Evolutionary conservation across 225 moss, liverwort and hornwort genomes (phyloP), one percentile per base, ranked within the genome.

Genomic region (Pseudoscleropodium purum): DNA sequence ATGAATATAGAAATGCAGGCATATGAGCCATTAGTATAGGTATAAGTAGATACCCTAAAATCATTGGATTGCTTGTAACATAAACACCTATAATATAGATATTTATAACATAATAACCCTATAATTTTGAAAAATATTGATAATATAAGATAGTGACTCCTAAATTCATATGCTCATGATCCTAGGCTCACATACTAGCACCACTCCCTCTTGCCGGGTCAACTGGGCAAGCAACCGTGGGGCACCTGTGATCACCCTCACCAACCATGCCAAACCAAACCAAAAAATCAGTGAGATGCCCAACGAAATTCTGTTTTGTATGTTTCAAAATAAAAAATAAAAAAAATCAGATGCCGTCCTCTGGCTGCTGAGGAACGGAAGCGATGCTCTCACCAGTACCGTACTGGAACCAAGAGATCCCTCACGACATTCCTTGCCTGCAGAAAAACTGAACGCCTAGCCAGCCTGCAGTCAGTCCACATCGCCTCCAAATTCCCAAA

Each of bases 21-120:
- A 9, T 13, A 73, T 43, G 9, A 73, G 9, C 5, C 26, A 43
- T 2, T 25, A 26, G 9, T 5, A 1, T 73, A 15, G 1, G 1
- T 15, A 27, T 27, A 73, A 27, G 2, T 72, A 41, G 4, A 72
- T 41, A 23, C 0, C 5, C 7, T 41, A 41, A 0, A 72, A 9
- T 3, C 4, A 15, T 73, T 73, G 5, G 43, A 43, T 15, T 73
- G 1, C 3, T 72, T 41, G 8, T n/a, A 72, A 72, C 15, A 26
- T 73, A 73, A 43, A 41, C 9, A 41, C 9, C 3, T 27, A 20
- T 23, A 39, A 69, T 20, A 19, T 21, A 11, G 2, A 3, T 37
- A 24, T n/a, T 0, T 13, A 21, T 12, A n/a, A n/a, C 4, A 16
- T 16, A 31, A 1, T 0, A 10, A 12, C 4, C 20, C 2, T 21